A percentile compares a stretch with the other conserved stretches of the same genome.
phyloP scores from a whole-genome alignment of 805 yeast species.

The Danielia oregonensis region DNA sequence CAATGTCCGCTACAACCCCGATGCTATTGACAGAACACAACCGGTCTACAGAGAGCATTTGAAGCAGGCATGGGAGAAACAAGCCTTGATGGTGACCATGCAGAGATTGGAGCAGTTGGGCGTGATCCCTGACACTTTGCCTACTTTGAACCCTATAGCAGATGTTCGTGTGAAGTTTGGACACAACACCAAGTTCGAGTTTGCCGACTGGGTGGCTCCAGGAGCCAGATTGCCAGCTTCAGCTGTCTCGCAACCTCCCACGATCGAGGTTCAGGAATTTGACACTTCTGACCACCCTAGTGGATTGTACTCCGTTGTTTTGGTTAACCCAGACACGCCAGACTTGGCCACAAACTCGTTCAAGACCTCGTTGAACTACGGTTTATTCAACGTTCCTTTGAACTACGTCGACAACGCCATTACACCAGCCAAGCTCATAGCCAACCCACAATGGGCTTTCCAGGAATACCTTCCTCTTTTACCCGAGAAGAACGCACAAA shows the following conservation, averaged over 20 bases:
- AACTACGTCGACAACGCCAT: slow-evolving; percentile 56
- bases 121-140: slow-evolving; percentile 91
- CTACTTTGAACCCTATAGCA: slow-evolving; percentile 78
- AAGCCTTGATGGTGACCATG: slow-evolving; percentile 75
- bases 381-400: slow-evolving; percentile 62
- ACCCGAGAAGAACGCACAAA: slow-evolving; percentile 84
- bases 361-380: slow-evolving; percentile 74
- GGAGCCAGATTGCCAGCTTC: slow-evolving; percentile 72
- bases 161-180: slow-evolving; percentile 76
- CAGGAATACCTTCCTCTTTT: slow-evolving; percentile 72
- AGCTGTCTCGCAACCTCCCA: slow-evolving; percentile 75
- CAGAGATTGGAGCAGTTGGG: slow-evolving; percentile 84
- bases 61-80: slow-evolving; percentile 65
- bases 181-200: slow-evolving; percentile 50
- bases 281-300: slow-evolving; percentile 38
- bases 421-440: slow-evolving; percentile 38
- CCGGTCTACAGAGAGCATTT: slow-evolving; percentile 79
- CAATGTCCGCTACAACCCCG: slow-evolving; percentile 48
- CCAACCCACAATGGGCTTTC: slow-evolving; percentile 33
- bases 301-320: slow-evolving; percentile 66
- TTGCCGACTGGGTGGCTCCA: slow-evolving; percentile 72
- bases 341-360: slow-evolving; percentile 65
- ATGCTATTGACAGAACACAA: slow-evolving; percentile 57
- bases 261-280: slow-evolving; percentile 70
- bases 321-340: slow-evolving; percentile 92